These are phyloP conservation scores for Ottelia alismoides DNA, from an alignment of 106 monocot genomes.

Conservation along the genomic window DNA sequence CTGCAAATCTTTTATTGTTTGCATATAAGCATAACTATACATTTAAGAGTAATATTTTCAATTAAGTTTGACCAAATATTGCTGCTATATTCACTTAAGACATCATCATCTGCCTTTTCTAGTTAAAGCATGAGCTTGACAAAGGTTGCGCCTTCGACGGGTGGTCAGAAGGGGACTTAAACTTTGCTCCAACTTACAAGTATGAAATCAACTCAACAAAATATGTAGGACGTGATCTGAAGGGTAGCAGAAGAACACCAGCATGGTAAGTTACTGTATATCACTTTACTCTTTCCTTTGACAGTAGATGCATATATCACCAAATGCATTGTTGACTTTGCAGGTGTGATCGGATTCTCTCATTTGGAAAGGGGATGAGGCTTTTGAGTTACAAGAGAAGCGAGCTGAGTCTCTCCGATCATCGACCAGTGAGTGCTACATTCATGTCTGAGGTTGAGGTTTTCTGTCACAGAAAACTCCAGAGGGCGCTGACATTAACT, in stretches of 20 bases:
- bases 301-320: neutral
- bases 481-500: conserved; percentile 61
- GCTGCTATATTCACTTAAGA: neutral
- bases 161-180: conserved; percentile 74
- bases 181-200: conserved; percentile 89
- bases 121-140: conserved; percentile 63
- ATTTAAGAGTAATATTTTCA: too few species aligned
- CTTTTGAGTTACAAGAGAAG: conserved; percentile 43
- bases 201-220: conserved; percentile 50
- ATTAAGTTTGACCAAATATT: too few species aligned
- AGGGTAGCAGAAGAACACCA: conserved; percentile 62
- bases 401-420: conserved; percentile 60
- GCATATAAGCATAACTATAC: too few species aligned
- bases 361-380: conserved; percentile 55
- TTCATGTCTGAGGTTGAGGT: conserved; percentile 58
- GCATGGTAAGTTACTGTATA: conserved; percentile 93
- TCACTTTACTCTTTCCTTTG: neutral
- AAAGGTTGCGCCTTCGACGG: conserved; percentile 83
- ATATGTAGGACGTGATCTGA: conserved; percentile 53
- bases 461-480: conserved; percentile 57
- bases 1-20: too few species aligned
- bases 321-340: too few species aligned
- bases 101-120: neutral
- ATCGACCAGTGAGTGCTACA: conserved; percentile 66
- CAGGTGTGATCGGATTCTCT: conserved; percentile 80